Base-by-base conservation (phyloP, 2,329 filamentous ascomycete species). In the Penicillium sclerotigenum region DNA sequence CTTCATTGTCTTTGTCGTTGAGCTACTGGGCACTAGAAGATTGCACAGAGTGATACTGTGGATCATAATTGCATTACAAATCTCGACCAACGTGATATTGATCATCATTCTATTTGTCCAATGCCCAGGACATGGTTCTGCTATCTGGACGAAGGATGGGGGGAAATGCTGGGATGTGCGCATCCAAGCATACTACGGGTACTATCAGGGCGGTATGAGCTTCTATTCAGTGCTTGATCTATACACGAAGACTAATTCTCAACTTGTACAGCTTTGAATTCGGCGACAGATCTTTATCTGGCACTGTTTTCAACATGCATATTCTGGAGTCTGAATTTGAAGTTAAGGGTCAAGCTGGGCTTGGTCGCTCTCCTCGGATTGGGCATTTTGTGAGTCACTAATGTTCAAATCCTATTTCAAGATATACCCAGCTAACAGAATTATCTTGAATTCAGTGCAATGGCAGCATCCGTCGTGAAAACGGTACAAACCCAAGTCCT, bases 241-340 rank as follows among this genome's bases (percentile, higher is more conserved):
- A 22, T 16, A 13, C 14, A n/a, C 18, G 7, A 6, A 37, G 8
- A 24, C 40, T 42, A 16, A 31, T 22, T 3, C 16, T 42, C 0
- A 4, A 6, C 2, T 5, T n/a, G 1, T 24, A 37, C 36, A 69
- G 66, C 65, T 1, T 61, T 69, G 42, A 70, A 69, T 31, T 59
- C 66, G 10, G 59, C 64, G 13, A 67, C 68, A 8, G 70, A 73
- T 37, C 62, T 72, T 10, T 69, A 66, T n/a, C 62, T 71, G n/a
- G 65, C 67, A 0, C 47, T 66, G 0, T 70, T 70, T 29, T 65
- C 67, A 1, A 66, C 65, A 4, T 65, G 52, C 20, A 62, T 71
- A 20, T 68, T 72, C 42, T 73, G 71, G 71, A 68, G 62, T 36
- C 55, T 74, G 29, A 70, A 73, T 13, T 33, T 74, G 41, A 62